Conservation (phyloP, 441 rosid genomes). For the Jatropha podagrica region DNA sequence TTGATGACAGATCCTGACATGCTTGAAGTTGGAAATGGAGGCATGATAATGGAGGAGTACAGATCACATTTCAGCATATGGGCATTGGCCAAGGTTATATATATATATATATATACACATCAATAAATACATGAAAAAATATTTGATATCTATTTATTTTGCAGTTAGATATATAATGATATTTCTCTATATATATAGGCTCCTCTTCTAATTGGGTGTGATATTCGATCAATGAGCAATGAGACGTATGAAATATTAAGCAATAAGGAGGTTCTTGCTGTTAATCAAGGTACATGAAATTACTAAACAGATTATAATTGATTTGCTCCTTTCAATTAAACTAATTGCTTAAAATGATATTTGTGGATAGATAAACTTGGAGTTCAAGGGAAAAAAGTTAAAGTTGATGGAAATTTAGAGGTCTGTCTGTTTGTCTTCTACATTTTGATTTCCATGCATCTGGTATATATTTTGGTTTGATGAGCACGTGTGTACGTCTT, state of each 20-base stretch:
- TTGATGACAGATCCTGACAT: conserved; percentile 43
- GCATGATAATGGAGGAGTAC: conserved; percentile 52
- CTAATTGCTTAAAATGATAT: not conserved
- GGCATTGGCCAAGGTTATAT: conserved; percentile 45
- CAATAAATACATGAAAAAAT: too few species aligned
- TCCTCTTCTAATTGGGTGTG: conserved; percentile 48
- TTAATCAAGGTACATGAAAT: conserved; percentile 43
- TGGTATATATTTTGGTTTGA: not conserved
- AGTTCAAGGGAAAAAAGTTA: conserved; percentile 52
- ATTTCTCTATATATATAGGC: conserved; percentile 29
- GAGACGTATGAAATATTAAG: conserved; percentile 34
- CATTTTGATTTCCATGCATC: not conserved
- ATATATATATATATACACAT: too few species aligned
- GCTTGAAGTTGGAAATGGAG: conserved; percentile 66
- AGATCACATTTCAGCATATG: conserved; percentile 57
- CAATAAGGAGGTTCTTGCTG: conserved; percentile 49
- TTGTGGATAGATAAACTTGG: conserved; percentile 42
- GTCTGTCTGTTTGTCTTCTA: conserved; percentile 15
- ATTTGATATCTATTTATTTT: too few species aligned
- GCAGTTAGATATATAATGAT: too few species aligned
- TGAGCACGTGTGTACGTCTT: not conserved
- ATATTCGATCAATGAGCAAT: conserved; percentile 36
- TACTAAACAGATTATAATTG: not conserved
- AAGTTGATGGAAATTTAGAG: conserved; percentile 44
- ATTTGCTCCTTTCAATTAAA: not conserved